Evolutionary conservation across 2,329 filamentous ascomycete species (phyloP).

Genomic region (Sphaerostilbella broomeana): DNA sequence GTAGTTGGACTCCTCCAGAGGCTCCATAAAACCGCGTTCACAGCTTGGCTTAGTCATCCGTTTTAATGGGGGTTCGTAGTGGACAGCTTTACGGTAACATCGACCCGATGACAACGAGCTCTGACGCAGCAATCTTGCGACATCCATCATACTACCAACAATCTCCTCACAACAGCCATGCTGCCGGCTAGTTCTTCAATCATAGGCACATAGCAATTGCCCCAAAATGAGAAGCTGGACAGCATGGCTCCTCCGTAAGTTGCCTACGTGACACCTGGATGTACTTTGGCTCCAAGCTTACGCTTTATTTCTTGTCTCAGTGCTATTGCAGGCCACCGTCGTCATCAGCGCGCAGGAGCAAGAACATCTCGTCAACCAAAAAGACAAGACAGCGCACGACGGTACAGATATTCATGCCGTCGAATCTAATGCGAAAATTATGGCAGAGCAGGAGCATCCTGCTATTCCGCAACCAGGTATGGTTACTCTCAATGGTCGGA

Average conservation of each 20-base stretch:
- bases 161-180: slow-evolving; percentile 21
- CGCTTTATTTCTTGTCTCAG: slow-evolving; percentile 23
- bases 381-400: slow-evolving; percentile 24
- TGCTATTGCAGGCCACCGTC: slow-evolving; percentile 40
- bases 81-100: slow-evolving; percentile 13
- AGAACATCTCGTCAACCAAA: slow-evolving; percentile 27
- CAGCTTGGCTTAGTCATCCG: slow-evolving; percentile 2
- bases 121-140: slow-evolving; percentile 8
- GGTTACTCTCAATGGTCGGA: slow-evolving; percentile 7
- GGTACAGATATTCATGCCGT: slow-evolving; percentile 27
- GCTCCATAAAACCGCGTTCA: too few relatives aligned
- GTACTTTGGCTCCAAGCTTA: slow-evolving; percentile 19
- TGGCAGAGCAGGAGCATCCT: slow-evolving; percentile 22
- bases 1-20: too few relatives aligned
- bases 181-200: slow-evolving; percentile 17
- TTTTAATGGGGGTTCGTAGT: too few relatives aligned
- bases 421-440: slow-evolving; percentile 25
- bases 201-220: slow-evolving; percentile 29
- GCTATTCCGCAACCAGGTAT: slow-evolving; percentile 33
- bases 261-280: slow-evolving; percentile 6
- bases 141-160: background rate
- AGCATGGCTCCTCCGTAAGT: slow-evolving; percentile 39
- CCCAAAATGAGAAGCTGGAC: slow-evolving; percentile 36
- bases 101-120: slow-evolving; percentile 1
- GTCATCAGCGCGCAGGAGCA: slow-evolving; percentile 34